Base-by-base conservation (phyloP, 805 yeast species). In the Saccharomycopsis sp. region DNA sequence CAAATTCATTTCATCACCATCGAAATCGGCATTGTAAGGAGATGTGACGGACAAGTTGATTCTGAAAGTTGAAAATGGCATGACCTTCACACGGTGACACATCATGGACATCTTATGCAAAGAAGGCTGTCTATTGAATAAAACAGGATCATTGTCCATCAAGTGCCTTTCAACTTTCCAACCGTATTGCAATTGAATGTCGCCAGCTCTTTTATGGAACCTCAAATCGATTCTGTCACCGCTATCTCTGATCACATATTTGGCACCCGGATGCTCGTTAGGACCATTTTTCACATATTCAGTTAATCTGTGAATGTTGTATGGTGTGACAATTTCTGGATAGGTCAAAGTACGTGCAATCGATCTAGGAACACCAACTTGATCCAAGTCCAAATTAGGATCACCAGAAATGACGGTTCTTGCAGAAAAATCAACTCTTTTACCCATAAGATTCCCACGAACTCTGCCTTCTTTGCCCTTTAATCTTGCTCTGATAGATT, bases 11-110 rank as follows among this genome's bases (percentile, higher is more conserved):
- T 92, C 99, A 64, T 92, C 99, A 72, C 99, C 99, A 68, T 92
- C 99, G 69, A 92, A 92, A 80, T 92, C 99, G 34, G 99, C 99
- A 66, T 92, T 92, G 64, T 92, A 92, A n/a, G 99, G 99, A 15
- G 97, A 86, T 0, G 98, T 92, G 34, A 92, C 98, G 19, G 97
- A 92, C 59, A 92, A 69, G 58, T 92, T 92, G 67, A 92, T 71
- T 67, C 99, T 76, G 71, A 92, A 92, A 0, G 99, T 92, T 5
- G 97, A 88, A 59, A 87, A 92, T 9, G 99, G 99, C 95, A 92
- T 87, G 35, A 92, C 98, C 59, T 84, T 87, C 27, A 92, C 98
- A 64, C 95, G 75, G 61, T 92, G 99, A 13, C 96, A 94, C 97
- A 92, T 92, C 98, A 92, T 92, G 41, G 97, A 89, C 97, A 92